These are phyloP conservation scores for Candida piceae DNA, from an alignment of 805 yeast species.

Conservation along the genomic window DNA sequence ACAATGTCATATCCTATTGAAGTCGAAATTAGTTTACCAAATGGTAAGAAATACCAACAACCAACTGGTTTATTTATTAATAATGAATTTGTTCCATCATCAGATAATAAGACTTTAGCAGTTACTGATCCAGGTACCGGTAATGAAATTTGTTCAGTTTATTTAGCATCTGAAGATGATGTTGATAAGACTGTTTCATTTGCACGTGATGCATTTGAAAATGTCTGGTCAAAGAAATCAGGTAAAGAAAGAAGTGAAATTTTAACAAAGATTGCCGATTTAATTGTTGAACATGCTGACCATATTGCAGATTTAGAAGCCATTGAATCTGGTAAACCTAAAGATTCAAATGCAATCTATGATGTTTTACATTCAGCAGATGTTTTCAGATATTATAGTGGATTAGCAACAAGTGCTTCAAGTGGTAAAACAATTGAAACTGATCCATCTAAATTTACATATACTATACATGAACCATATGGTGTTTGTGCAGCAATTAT, in stretches of 20 bases:
- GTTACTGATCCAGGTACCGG: slow-evolving; percentile 56
- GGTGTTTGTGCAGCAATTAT: slow-evolving; percentile 70
- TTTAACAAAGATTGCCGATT: slow-evolving; percentile 44
- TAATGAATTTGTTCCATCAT: slow-evolving; percentile 60
- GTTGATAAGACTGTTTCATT: slow-evolving; percentile 49
- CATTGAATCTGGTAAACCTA: slow-evolving; percentile 56
- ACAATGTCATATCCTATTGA: slow-evolving; percentile 7
- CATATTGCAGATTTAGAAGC: slow-evolving; percentile 54
- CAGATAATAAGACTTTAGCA: slow-evolving; percentile 51
- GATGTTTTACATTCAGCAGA: slow-evolving; percentile 57
- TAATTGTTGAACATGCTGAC: slow-evolving; percentile 44
- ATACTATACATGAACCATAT: slow-evolving; percentile 62
- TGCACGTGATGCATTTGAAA: slow-evolving; percentile 46
- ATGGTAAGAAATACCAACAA: slow-evolving; percentile 50
- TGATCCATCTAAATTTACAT: slow-evolving; percentile 49
- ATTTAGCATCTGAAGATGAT: slow-evolving; percentile 46
- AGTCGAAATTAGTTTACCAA: slow-evolving; percentile 35
- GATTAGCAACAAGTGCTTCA: slow-evolving; percentile 65
- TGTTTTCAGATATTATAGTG: slow-evolving; percentile 62
- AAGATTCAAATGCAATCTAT: slow-evolving; percentile 44
- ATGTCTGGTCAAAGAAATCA: slow-evolving; percentile 41
- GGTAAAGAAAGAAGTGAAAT: slow-evolving; percentile 43
- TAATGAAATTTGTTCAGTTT: slow-evolving; percentile 44
- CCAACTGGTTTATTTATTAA: slow-evolving; percentile 89
- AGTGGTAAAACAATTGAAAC: slow-evolving; percentile 60